A percentile compares a stretch with the other conserved stretches of the same genome.
These are phyloP conservation scores for Akanthomyces lecanii DNA, from an alignment of 2,329 filamentous ascomycete genomes.

Conservation along the genomic window DNA sequence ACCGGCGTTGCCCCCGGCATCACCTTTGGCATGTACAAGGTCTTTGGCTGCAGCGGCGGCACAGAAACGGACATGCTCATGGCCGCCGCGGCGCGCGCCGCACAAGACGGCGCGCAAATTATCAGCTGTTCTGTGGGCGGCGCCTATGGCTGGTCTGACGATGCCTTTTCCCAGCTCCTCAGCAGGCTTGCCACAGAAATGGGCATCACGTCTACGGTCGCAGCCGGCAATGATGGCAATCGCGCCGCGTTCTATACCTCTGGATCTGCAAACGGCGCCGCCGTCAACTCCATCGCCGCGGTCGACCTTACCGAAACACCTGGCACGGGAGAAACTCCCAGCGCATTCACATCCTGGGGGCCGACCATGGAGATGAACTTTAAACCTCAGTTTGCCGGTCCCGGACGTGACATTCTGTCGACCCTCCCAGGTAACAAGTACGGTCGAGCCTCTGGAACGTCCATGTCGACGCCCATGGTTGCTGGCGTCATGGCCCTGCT, in stretches of 20 bases:
- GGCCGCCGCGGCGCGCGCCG: constrained; percentile 39
- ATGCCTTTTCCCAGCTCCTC: constrained; percentile 19
- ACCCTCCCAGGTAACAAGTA: constrained; percentile 52
- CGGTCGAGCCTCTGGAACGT: constrained; percentile 51
- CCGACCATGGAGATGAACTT: constrained; percentile 55
- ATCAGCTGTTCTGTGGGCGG: constrained; percentile 30
- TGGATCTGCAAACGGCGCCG: constrained; percentile 16
- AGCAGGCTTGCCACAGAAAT: constrained; percentile 1
- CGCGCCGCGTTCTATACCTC: constrained; percentile 18
- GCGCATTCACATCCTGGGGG: constrained; percentile 54
- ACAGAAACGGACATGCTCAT: constrained; percentile 38
- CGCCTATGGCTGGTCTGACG: constrained; percentile 26
- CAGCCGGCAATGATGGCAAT: constrained; percentile 28
- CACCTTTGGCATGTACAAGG: constrained; percentile 37
- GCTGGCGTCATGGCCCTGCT: constrained; percentile 54
- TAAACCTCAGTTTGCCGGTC: constrained; percentile 52
- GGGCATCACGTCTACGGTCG: constrained; percentile 21
- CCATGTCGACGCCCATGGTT: constrained; percentile 57
- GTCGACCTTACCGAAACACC: constrained; percentile 30
- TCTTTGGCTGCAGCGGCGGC: constrained; percentile 33
- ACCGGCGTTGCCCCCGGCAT: constrained; percentile 39
- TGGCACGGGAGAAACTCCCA: constrained; percentile 52
- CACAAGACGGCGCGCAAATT: constrained; percentile 36
- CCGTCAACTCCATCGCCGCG: constrained; percentile 20
- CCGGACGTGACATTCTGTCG: constrained; percentile 56